Conservation (phyloP, 192 early-diverging fungal species). For the Dissophora globulifera region DNA sequence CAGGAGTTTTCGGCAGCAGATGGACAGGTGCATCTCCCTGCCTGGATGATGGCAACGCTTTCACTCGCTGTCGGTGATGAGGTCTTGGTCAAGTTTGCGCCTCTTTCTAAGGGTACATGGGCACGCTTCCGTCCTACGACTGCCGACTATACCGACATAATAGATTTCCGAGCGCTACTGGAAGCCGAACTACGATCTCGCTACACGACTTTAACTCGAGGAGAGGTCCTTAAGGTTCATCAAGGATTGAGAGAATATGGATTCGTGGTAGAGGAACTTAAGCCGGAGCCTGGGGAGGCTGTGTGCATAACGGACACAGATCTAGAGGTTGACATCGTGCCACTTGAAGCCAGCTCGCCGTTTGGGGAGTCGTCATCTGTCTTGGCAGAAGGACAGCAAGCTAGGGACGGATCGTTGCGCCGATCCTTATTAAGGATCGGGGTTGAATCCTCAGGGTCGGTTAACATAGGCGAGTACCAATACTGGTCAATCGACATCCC, state of each 20-base stretch:
- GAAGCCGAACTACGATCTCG: constrained; percentile 74
- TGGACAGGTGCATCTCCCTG: constrained; percentile 58
- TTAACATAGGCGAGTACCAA: constrained; percentile 21
- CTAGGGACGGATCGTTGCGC: neutral
- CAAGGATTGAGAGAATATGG: constrained; percentile 56
- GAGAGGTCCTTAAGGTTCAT: constrained; percentile 68
- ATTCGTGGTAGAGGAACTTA: constrained; percentile 75
- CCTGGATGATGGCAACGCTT: constrained; percentile 63
- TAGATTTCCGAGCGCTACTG: constrained; percentile 70
- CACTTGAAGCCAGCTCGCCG: constrained; percentile 43
- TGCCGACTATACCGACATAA: constrained; percentile 62
- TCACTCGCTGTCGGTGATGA: constrained; percentile 55
- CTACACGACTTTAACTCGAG: constrained; percentile 75
- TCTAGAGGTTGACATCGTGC: constrained; percentile 81
- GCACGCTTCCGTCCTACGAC: constrained; percentile 70
- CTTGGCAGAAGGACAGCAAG: neutral
- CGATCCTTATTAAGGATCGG: constrained; percentile 38
- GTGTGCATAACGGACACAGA: constrained; percentile 83
- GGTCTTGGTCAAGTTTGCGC: constrained; percentile 65
- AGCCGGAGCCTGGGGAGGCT: constrained; percentile 65
- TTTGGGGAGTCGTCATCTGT: neutral
- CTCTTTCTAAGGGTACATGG: constrained; percentile 72
- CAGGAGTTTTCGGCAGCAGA: constrained; percentile 76
- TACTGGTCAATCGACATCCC: constrained; percentile 35
- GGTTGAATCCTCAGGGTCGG: constrained; percentile 17